Percentiles rank a stretch among this genome's conserved stretches.
Conservation (phyloP, 106 monocot genomes). For the Alisma plantagoaquatica region DNA sequence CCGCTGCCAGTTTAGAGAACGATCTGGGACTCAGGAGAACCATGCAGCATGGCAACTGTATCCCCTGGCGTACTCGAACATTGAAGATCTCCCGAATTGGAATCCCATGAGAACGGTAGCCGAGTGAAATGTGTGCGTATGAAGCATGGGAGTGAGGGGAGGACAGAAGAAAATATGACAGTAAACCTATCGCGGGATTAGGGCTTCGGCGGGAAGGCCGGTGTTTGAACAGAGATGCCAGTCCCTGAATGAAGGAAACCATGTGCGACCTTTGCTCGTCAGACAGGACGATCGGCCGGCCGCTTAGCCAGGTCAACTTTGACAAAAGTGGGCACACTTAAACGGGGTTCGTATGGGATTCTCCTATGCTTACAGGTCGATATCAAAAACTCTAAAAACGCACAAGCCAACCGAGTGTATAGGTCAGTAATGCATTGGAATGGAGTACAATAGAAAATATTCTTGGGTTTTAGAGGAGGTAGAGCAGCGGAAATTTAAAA, state of each 20-base stretch:
- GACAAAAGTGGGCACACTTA: too few relatives aligned
- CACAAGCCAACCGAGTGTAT: too few relatives aligned
- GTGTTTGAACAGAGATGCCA: neutral
- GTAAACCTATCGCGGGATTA: neutral
- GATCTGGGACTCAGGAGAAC: constrained; percentile 1
- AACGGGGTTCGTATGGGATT: too few relatives aligned
- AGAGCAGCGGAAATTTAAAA: too few relatives aligned
- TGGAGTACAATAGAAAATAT: too few relatives aligned
- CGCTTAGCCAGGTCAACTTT: too few relatives aligned
- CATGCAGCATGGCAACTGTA: neutral
- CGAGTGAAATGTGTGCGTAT: neutral
- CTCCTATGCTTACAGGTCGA: too few relatives aligned
- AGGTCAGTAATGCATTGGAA: too few relatives aligned
- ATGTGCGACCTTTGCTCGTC: too few relatives aligned
- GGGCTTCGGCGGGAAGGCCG: constrained; percentile 5
- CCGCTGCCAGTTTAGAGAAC: constrained; percentile 31
- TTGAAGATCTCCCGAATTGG: neutral
- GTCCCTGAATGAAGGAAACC: constrained; percentile 4
- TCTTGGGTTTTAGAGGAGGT: too few relatives aligned
- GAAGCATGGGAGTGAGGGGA: neutral
- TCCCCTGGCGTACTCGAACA: neutral
- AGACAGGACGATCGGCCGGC: too few relatives aligned
- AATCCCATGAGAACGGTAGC: neutral
- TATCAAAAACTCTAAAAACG: too few relatives aligned
- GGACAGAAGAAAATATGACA: neutral